Evolutionary conservation across 306 rosid genomes (phyloP).

Genomic region (Biancaea sappan): DNA sequence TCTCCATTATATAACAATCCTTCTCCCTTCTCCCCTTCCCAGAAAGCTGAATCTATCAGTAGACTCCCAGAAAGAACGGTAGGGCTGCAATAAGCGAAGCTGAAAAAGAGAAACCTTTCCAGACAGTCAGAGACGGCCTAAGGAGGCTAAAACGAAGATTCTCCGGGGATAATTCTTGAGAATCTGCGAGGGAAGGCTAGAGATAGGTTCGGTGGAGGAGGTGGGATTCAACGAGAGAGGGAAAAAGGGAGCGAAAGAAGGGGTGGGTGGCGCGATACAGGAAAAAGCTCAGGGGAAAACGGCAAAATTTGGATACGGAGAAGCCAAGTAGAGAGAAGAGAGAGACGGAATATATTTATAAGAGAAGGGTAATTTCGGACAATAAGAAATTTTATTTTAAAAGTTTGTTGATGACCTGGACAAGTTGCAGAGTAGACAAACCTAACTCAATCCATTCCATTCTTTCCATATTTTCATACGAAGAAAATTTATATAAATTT

Average conservation of each 20-base stretch:
- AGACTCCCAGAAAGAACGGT: not conserved
- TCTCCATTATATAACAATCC: constrained; percentile 48
- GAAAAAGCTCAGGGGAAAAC: not conserved
- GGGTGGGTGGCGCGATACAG: too few species aligned
- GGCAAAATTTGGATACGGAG: not conserved
- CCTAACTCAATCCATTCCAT: not conserved
- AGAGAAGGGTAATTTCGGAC: constrained; percentile 9
- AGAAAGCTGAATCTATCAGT: not conserved
- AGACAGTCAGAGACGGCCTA: not conserved
- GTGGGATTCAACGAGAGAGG: not conserved
- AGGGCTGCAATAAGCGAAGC: not conserved
- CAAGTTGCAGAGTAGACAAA: not conserved
- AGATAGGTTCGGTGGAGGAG: not conserved
- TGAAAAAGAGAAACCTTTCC: not conserved
- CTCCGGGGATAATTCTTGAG: not conserved
- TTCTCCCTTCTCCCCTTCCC: not conserved
- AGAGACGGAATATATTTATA: not conserved
- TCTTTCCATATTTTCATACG: not conserved
- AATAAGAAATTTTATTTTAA: not conserved
- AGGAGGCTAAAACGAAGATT: not conserved
- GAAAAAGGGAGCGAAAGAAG: not conserved
- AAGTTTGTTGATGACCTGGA: constrained; percentile 19
- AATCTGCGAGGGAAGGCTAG: not conserved
- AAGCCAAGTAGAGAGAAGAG: not conserved
- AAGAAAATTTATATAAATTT: too few species aligned